Evolutionary conservation across 2,329 filamentous ascomycete genomes (phyloP), one percentile per base, ranked within the genome.

Genomic region (Incumbomyces delicatus): DNA sequence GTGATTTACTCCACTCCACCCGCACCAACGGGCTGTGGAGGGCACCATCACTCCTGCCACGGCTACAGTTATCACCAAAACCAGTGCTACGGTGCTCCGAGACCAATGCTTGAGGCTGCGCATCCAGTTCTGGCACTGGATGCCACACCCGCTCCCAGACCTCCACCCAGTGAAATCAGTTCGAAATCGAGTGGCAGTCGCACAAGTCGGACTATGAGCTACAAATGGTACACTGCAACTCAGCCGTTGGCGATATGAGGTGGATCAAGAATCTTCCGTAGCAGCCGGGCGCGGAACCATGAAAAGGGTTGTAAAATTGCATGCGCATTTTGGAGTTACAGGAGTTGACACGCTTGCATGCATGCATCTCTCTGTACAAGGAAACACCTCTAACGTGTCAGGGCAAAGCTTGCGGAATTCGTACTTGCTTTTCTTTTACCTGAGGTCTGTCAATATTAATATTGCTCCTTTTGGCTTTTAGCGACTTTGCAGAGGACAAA

Each of bases 1-100:
- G 42, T 45, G 6, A 45, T 45, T 20, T 45, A 45, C n/a, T 45
- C 42, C 3, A 45, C 42, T 37, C 42, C 42, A 27, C 34, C 31
- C 8, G 5, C 18, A 45, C 11, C 31, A 8, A 16, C 29, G n/a
- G 42, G 42, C 42, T 45, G 42, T 18, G 33, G 20, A 11, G 33
- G 33, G 3, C 42, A 45, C 22, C 22, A 27, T 27, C 34, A 44
- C 20, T 18, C 33, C 18, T 45, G 42, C 18, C 31, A 44, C 33
- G 18, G 22, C 14, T 17, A 45, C 12, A 17, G 14, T 10, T 16
- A 30, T 7, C 14, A 35, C 14, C 31, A 35, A 30, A 17, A 35
- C 16, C 40, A 42, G 18, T 42, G 11, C 17, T 32, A 32, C n/a
- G n/a, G 16, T n/a, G 12, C 40, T 7, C 29, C 40, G 13, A 27